Conservation (phyloP, 2,329 filamentous ascomycete genomes). For the Phialophora expanda region DNA sequence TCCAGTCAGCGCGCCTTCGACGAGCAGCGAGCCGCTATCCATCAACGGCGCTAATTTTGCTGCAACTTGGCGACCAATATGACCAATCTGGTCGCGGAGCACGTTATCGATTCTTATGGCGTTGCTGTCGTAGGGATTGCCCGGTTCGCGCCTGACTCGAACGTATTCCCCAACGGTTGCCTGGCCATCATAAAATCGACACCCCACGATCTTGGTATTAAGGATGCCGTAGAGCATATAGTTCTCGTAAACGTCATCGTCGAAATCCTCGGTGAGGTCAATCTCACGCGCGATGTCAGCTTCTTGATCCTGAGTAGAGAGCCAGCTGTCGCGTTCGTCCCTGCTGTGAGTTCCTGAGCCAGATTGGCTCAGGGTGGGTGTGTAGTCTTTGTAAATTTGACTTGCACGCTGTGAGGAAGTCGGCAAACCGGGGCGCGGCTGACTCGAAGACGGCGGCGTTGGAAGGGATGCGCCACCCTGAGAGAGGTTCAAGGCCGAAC, state of each 20-base stretch:
- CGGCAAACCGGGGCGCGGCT: slow-evolving; percentile 11
- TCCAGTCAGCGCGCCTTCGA: slow-evolving; percentile 74
- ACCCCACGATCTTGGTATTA: slow-evolving; percentile 64
- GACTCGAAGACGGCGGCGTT: slow-evolving; percentile 34
- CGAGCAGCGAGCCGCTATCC: slow-evolving; percentile 63
- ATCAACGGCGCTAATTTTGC: slow-evolving; percentile 67
- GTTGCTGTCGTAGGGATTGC: slow-evolving; percentile 73
- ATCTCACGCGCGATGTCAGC: slow-evolving; percentile 38
- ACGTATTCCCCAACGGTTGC: slow-evolving; percentile 69
- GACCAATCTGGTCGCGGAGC: slow-evolving; percentile 74
- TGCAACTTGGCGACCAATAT: slow-evolving; percentile 71
- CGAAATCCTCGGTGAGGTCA: slow-evolving; percentile 43
- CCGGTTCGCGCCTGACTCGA: slow-evolving; percentile 67
- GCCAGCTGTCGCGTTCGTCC: slow-evolving; percentile 28
- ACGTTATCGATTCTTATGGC: slow-evolving; percentile 82
- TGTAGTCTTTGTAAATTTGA: slow-evolving; percentile 19
- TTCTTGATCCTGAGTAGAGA: slow-evolving; percentile 41
- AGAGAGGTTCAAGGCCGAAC: slow-evolving; percentile 21
- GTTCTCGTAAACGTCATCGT: slow-evolving; percentile 46
- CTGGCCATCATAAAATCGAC: slow-evolving; percentile 67
- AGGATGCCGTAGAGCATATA: slow-evolving; percentile 52
- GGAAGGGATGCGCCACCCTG: slow-evolving; percentile 26
- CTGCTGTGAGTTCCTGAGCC: slow-evolving; percentile 15
- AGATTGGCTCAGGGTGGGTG: slow-evolving; percentile 11
- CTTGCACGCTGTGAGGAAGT: slow-evolving; percentile 11